Evolutionary conservation across 257 asterid genomes (phyloP), one percentile per base, ranked within the genome.

Genomic region (Agastache rugosa): DNA sequence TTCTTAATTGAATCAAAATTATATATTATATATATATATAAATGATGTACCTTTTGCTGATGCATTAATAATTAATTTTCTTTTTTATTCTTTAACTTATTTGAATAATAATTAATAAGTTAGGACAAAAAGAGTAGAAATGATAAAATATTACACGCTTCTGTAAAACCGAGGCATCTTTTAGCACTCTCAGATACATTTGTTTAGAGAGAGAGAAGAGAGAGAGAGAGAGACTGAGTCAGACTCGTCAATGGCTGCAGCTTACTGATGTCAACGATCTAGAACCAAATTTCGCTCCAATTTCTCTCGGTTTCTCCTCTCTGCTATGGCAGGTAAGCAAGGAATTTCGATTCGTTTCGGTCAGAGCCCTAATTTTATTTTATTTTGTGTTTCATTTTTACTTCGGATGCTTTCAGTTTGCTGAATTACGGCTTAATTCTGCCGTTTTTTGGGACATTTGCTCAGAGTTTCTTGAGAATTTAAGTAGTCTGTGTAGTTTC

Each of bases 241-340:
- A 62, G 82, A 68, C 69, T 68, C 76, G 73, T 73, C 45, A 51
- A 63, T 35, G 80, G 64, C 79, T 65, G 44, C 82, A 58, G 80
- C 41, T 73, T 39, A 61, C 84, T 79, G 71, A 79, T 76, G 86
- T 74, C 87, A 77, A 80, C 82, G 84, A 83, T 83, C 84, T 76
- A 76, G 77, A 63, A 29, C 48, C 44, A 19, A 59, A 37, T 6
- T 67, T 41, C 35, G 16, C 80, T 74, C 79, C 77, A 66, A 41
- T 34, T 70, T 61, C 29, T 64, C 54, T 69, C 35, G 61, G 41
- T 17, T 64, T 23, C 3, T 35, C 55, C 37, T 34, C 81, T 61
- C 76, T 76, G 71, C 79, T 59, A 82, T 82, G 86, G 86, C 74
- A 79, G 86, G 86, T 83, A 68, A 72, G 47, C 74, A 5, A 12